Percentiles rank a stretch among this genome's conserved stretches.
These are phyloP conservation scores for Mycena sp. DNA, from an alignment of 1,284 basidiomycete genomes.

Conservation along the genomic window DNA sequence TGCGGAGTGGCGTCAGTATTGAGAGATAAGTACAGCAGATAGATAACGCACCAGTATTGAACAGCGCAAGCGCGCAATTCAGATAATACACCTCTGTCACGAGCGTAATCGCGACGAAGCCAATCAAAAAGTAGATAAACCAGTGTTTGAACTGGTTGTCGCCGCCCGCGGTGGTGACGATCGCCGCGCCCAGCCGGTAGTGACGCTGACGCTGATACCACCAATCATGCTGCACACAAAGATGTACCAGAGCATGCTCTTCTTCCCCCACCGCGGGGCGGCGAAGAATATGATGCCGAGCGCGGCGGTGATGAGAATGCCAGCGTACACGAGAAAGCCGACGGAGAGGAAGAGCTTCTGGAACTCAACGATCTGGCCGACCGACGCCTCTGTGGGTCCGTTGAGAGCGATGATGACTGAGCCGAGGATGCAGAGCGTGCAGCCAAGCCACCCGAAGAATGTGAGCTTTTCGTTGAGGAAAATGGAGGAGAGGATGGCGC, in stretches of 20 bases:
- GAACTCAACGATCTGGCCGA: conserved; percentile 85
- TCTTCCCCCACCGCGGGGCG: conserved; percentile 86
- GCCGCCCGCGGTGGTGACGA: conserved; percentile 87
- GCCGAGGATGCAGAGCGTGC: conserved; percentile 89
- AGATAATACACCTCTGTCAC: conserved; percentile 94
- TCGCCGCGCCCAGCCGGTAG: conserved; percentile 94
- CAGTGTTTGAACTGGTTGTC: conserved; percentile 87
- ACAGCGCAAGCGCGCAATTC: conserved; percentile 95
- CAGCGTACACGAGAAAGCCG: conserved; percentile 86
- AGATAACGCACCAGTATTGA: conserved; percentile 80
- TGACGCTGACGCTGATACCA: conserved; percentile 95
- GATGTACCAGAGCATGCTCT: conserved; percentile 97
- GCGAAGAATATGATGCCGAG: conserved; percentile 82
- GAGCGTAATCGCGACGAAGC: conserved; percentile 87
- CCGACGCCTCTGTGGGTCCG: conserved; percentile 83
- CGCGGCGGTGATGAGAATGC: conserved; percentile 69
- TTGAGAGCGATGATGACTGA: conserved; percentile 87
- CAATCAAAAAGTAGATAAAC: conserved; percentile 91
- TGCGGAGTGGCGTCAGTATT: conserved; percentile 36
- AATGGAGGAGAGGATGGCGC: conserved; percentile 92
- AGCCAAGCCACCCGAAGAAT: conserved; percentile 95
- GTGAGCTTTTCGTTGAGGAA: conserved; percentile 94
- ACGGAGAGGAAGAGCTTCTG: conserved; percentile 86
- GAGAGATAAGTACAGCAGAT: conserved; percentile 3
- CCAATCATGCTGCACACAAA: conserved; percentile 96